Percentiles rank a stretch among this genome's conserved stretches.
These are phyloP conservation scores for Thelonectria blattea DNA, from an alignment of 2,329 filamentous ascomycete genomes.

Conservation along the genomic window DNA sequence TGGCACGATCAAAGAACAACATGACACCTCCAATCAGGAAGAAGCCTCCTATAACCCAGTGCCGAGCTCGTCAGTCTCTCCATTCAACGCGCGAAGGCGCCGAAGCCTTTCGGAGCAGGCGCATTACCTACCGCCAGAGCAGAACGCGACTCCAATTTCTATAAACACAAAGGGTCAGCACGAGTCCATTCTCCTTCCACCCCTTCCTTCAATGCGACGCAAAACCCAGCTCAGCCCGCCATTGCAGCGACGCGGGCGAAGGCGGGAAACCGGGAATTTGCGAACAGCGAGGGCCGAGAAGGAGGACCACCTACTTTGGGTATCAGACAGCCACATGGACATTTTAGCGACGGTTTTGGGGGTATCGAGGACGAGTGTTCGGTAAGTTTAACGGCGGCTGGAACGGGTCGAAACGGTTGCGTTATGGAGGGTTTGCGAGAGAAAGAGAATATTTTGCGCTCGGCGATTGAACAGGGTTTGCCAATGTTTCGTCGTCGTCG, in stretches of 20 bases:
- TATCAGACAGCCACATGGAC: constrained; percentile 95
- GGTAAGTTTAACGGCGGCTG: too few relatives aligned
- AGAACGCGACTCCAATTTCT: constrained; percentile 98
- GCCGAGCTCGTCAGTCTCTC: constrained; percentile 25
- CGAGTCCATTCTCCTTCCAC: neutral
- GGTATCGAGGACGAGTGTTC: neutral
- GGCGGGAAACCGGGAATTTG: constrained; percentile 4
- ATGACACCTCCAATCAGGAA: constrained; percentile 94
- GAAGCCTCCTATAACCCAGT: constrained; percentile 73
- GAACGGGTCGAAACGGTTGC: neutral
- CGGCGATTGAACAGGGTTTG: constrained; percentile 5
- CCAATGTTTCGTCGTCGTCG: constrained; percentile 9
- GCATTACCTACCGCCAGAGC: constrained; percentile 84
- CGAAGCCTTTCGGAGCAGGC: constrained; percentile 23
- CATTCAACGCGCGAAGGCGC: constrained; percentile 22
- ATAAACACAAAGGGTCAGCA: constrained; percentile 42
- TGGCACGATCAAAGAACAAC: constrained; percentile 96
- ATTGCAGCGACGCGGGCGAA: neutral
- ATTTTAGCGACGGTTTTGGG: constrained; percentile 43
- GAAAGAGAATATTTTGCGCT: neutral
- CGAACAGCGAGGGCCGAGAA: constrained; percentile 15
- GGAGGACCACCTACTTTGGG: constrained; percentile 78
- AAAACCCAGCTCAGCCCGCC: neutral
- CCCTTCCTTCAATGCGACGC: neutral
- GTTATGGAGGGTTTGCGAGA: neutral